Conservation (phyloP, 352 stramenopile genomes). For the Hyphochytrium catenoides region DNA sequence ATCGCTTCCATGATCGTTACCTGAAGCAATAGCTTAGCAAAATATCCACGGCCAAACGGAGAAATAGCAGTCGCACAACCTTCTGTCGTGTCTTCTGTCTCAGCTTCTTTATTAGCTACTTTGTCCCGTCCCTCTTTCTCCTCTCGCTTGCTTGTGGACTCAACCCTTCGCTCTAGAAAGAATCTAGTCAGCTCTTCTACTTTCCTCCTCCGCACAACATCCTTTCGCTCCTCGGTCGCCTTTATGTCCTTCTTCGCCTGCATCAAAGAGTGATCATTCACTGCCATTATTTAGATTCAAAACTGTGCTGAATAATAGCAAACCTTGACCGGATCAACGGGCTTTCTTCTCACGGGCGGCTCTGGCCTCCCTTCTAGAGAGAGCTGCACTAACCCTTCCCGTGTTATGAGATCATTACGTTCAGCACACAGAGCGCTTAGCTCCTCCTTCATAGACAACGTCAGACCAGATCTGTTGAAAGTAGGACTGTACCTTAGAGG, state of each 20-base stretch:
- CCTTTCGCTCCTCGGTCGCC: too few species aligned
- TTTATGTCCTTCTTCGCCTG: too few species aligned
- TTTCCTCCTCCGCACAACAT: conserved; percentile 38
- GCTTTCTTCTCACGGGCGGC: conserved; percentile 39
- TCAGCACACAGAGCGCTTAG: conserved; percentile 37
- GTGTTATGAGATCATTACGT: conserved; percentile 35
- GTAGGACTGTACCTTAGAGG: too few species aligned
- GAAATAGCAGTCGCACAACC: conserved; percentile 4
- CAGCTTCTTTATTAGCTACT: conserved; percentile 14
- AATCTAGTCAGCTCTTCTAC: conserved; percentile 62
- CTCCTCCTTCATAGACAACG: conserved; percentile 17
- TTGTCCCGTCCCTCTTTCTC: conserved; percentile 33
- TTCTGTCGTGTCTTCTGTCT: conserved; percentile 32
- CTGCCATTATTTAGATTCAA: conserved; percentile 1
- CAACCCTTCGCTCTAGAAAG: conserved; percentile 66
- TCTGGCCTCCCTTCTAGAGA: conserved; percentile 25
- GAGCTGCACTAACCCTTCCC: conserved; percentile 42
- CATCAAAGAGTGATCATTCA: conserved; percentile 34
- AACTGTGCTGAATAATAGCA: conserved; percentile 2
- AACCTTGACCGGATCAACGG: conserved; percentile 17
- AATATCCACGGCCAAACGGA: too few species aligned
- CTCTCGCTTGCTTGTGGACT: conserved; percentile 10
- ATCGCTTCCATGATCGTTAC: conserved; percentile 25
- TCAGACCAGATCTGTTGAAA: too few species aligned
- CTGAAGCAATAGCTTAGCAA: too few species aligned